Base-by-base conservation (phyloP, 2,329 filamentous ascomycete genomes). In the Pleurostoma richardsiae region DNA sequence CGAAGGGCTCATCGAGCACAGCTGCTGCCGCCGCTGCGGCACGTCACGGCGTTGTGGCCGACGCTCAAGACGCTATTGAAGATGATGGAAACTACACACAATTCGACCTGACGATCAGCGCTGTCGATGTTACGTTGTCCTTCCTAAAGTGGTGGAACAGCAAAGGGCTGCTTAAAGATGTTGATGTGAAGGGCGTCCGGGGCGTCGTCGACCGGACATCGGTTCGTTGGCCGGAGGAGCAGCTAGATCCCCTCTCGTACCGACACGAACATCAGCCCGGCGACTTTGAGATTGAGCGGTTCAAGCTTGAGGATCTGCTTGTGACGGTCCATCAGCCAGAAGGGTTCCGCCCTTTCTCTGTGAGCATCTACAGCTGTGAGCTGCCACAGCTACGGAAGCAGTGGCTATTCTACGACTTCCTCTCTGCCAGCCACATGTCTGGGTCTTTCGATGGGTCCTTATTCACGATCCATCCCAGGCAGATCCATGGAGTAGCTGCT, bases 61-160 rank as follows among this genome's bases (percentile, higher is more conserved):
- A 76, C 30, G 66, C 70, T 2, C 62, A 66, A 36, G 46, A 52
- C 26, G 42, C 47, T 2, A 53, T 53, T 3, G 79, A 84, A 48
- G 91, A 97, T 59, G 92, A 97, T 61, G 90, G 88, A 19, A 99
- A 99, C 61, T 99, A 97, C 64, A 96, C 91, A 0, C 94, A 99
- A 56, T 99, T 96, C 57, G 94, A 99, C 60, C 74, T 99, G 11
- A 96, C 90, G 0, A 89, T 99, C 49, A 89, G 94, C 52, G 95
- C 89, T 1, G 89, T 99, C 51, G 96, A 99, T 59, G 92, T 99
- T 39, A 97, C 92, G 0, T 67, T 99, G 29, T 99, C 94, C 0
- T 97, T 99, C 57, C 78, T 90, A n/a, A 97, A 96, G 63, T 99
- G 94, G 94, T 95, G 95, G 82, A 97, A 96, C 57, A 92, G 94